These are phyloP conservation scores for Calocybe gangraenosa DNA, from an alignment of 768 basidiomycete genomes.

Conservation along the genomic window DNA sequence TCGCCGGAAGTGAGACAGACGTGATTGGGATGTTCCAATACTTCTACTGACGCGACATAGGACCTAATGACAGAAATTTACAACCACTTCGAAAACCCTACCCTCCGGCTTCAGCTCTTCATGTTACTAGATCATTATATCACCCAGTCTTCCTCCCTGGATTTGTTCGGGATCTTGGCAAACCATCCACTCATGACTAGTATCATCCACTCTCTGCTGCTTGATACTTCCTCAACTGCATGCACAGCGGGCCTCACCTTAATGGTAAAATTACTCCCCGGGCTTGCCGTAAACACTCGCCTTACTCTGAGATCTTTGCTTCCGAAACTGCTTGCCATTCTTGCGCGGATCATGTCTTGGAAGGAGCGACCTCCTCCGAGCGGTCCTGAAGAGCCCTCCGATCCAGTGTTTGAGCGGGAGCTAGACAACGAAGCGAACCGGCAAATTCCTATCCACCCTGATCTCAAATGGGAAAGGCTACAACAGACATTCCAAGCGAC, in stretches of 20 bases:
- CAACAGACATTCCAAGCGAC: slow-evolving; percentile 55
- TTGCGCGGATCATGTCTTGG: slow-evolving; percentile 76
- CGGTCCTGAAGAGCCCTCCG: slow-evolving; percentile 24
- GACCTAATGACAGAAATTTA: slow-evolving; percentile 68
- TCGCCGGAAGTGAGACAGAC: slow-evolving; percentile 56
- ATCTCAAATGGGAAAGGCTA: slow-evolving; percentile 66
- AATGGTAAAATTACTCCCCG: slow-evolving; percentile 69
- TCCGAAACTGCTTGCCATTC: slow-evolving; percentile 60
- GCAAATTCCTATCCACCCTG: slow-evolving; percentile 41
- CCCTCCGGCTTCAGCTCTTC: slow-evolving; percentile 65
- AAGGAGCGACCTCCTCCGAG: slow-evolving; percentile 42
- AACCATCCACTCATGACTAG: slow-evolving; percentile 60
- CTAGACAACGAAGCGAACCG: slow-evolving; percentile 33
- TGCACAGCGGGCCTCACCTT: slow-evolving; percentile 62
- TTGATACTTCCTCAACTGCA: slow-evolving; percentile 73
- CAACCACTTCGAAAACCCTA: slow-evolving; percentile 53
- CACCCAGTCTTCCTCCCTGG: slow-evolving; percentile 48
- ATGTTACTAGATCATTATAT: slow-evolving; percentile 61
- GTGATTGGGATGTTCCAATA: slow-evolving; percentile 2
- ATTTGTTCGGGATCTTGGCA: slow-evolving; percentile 47
- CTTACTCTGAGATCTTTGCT: slow-evolving; percentile 53
- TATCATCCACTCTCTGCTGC: slow-evolving; percentile 60
- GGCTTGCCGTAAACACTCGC: slow-evolving; percentile 62
- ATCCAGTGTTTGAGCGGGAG: slow-evolving; percentile 35
- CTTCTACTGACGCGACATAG: slow-evolving; percentile 34